Evolutionary conservation across 345 rosid genomes (phyloP), one percentile per base, ranked within the genome.

Genomic region (Syzygium aqueum): DNA sequence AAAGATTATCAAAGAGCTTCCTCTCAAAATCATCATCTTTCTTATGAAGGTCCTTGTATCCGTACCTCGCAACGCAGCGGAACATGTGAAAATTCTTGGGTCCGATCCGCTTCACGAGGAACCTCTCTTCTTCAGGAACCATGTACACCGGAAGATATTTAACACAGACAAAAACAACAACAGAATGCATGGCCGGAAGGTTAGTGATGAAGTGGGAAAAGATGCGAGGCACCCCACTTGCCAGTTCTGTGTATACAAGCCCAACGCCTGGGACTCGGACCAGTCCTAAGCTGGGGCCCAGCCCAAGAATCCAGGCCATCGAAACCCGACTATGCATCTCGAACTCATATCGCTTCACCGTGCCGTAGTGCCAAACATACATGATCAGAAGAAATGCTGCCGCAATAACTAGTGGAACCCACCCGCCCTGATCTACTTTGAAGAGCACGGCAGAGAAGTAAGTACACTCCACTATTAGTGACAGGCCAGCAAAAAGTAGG

Each of bases 191-290:
- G 4, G 98, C 98, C 0, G 98, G 98, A 10, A 96, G 91, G 85
- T 96, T 96, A 12, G 98, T 96, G 88, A 96, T 94, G 92, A 96
- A 95, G 91, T 96, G 98, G 87, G 97, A 96, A 90, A 96, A 96
- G 65, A 96, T 96, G 88, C 89, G 98, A 53, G 98, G 98, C 46
- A 96, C 96, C 30, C 98, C 98, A 23, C 97, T 95, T 5, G 97
- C 92, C 85, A 96, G 91, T 87, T 96, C 97, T 2, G 98, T 94
- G 93, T 96, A 95, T 87, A 96, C 97, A 22, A 96, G 91, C n/a
- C 98, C 98, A 7, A 93, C 91, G 63, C 97, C 98, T 0, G 98
- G 97, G 84, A 96, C 98, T 65, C 97, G 93, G n/a, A 96, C 97
- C n/a, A 96, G 94, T 77, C 98, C 97, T 30, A 96, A 90, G 89